Evolutionary conservation across 176 grass and related monocot species (phyloP).

Genomic region (Paspalum vaginatum): DNA sequence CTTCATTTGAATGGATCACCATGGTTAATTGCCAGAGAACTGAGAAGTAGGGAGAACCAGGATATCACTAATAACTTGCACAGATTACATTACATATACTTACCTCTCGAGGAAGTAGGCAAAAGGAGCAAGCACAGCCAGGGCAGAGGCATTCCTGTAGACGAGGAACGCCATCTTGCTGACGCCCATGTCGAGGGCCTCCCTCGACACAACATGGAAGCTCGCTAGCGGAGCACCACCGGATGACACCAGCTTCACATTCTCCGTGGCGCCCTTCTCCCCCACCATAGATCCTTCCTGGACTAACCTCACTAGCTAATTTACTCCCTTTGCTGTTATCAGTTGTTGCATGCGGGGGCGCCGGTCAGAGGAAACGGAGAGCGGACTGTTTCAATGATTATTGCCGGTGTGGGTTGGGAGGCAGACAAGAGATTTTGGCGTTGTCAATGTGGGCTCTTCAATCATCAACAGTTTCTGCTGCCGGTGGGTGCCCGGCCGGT

Average conservation of each 20-base stretch:
- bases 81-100: not conserved
- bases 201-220: constrained; percentile 63
- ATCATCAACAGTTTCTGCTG: not conserved
- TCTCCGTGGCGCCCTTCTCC: not conserved
- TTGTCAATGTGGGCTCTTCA: not conserved
- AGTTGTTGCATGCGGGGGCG: not conserved
- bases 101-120: constrained; percentile 78
- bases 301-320: not conserved
- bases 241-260: constrained; percentile 30
- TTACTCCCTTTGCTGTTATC: not conserved
- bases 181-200: constrained; percentile 64
- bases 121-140: constrained; percentile 59
- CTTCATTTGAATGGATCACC: no score
- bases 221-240: constrained; percentile 48
- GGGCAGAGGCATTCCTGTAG: constrained; percentile 59
- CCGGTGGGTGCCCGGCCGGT: no score
- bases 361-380: not conserved
- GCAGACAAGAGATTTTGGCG: not conserved
- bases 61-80: not conserved
- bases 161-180: constrained; percentile 63
- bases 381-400: not conserved
- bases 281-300: not conserved
- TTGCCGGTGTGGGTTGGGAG: not conserved
- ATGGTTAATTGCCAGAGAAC: no score
- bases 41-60: no score